phyloP scores from a whole-genome alignment of 345 rosid genomes.

The Barbarea vulgaris region DNA sequence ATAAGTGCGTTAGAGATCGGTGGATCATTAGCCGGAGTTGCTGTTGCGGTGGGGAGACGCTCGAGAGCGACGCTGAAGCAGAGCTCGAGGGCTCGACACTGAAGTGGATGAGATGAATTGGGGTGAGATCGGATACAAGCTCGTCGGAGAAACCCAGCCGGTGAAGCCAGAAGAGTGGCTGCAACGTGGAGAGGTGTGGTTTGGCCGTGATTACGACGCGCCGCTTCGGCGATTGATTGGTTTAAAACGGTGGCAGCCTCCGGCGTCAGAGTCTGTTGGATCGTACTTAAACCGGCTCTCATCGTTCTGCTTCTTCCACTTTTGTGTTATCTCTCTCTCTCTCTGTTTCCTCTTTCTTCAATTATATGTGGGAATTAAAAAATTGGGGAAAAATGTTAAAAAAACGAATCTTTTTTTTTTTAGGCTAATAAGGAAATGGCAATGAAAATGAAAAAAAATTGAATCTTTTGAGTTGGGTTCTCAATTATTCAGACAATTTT shows the following conservation, averaged over 20 bases:
- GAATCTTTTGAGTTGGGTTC: slow-evolving; percentile 39
- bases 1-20: slow-evolving; percentile 97
- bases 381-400: background rate
- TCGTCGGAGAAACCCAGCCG: slow-evolving; percentile 88
- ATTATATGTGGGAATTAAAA: slow-evolving; percentile 30
- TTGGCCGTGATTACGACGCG: slow-evolving; percentile 88
- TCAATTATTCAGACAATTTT: slow-evolving; percentile 29
- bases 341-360: slow-evolving; percentile 40
- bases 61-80: slow-evolving; percentile 98
- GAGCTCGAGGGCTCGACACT: slow-evolving; percentile 99
- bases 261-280: slow-evolving; percentile 95
- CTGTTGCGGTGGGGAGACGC: slow-evolving; percentile 69
- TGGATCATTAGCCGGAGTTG: slow-evolving; percentile 61
- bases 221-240: slow-evolving; percentile 91
- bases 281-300: slow-evolving; percentile 95
- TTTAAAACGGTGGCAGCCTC: slow-evolving; percentile 90
- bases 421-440: background rate
- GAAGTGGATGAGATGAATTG: slow-evolving; percentile 94
- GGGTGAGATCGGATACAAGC: slow-evolving; percentile 98
- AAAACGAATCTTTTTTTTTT: slow-evolving; percentile 25
- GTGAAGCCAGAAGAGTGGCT: slow-evolving; percentile 73
- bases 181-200: slow-evolving; percentile 99
- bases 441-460: background rate
- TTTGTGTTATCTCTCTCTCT: background rate
- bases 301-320: slow-evolving; percentile 42